Evolutionary conservation across 495 filamentous ascomycete species (phyloP), one percentile per base, ranked within the genome.

Genomic region (Tuber magnatum): DNA sequence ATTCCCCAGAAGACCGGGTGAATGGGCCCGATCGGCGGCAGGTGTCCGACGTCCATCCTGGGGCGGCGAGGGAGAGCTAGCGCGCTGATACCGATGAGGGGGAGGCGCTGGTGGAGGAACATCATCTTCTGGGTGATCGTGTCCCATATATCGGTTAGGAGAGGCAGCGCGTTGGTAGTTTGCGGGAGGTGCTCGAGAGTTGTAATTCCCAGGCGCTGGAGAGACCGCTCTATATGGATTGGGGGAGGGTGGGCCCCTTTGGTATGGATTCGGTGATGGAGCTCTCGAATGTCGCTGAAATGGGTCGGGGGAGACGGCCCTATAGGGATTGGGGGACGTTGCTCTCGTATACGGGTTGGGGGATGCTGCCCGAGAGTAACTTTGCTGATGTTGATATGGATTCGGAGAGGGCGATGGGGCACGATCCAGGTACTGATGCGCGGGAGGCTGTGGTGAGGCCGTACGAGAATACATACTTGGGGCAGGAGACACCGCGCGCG

Each of bases 1-100:
- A 77, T 93, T 87, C 2, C 91, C 91, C 68, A 87, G 86, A 1
- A 83, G 85, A 61, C 85, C 87, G 24, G 91, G 90, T 5, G 91
- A 92, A 20, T 88, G 89, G 20, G 90, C 89, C 24, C 82, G 74
- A n/a, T 65, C 71, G 38, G 75, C 80, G 14, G 75, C 71, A 39
- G 61, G 78, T 70, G 80, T 83, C 39, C 81, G 82, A 68, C 83
- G 84, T 7, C 88, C 84, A 75, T 89, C 88, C 9, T 87, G 73
- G 35, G 76, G 77, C 56, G 83, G 82, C 32, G 74, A 73, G 44
- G 85, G 85, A 35, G 85, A 86, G 22, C 75, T 72, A 56, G 81
- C 82, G 73, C 85, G 81, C 3, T 79, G 77, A 69, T 82, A 76
- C 35, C 80, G 73, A 73, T 80, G 85, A 69, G 75, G 76, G 9